Evolutionary conservation across 2,329 filamentous ascomycete species (phyloP).

Genomic region (Fusarium floridanum): DNA sequence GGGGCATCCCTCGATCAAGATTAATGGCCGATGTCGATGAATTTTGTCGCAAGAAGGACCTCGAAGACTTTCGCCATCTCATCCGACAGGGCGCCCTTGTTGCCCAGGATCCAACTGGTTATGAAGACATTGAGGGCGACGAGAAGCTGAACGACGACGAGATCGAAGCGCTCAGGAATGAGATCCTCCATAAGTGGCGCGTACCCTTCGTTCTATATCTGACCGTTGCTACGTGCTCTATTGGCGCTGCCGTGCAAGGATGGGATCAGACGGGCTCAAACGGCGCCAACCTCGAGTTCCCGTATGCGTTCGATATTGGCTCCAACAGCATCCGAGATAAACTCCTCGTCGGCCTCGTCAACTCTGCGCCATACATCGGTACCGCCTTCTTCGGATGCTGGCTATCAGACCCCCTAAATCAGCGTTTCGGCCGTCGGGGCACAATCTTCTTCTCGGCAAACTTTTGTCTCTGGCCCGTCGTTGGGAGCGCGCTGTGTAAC

Average conservation of each 20-base stretch:
- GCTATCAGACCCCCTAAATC: constrained; percentile 74
- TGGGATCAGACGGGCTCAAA: constrained; percentile 77
- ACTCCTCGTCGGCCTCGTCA: constrained; percentile 75
- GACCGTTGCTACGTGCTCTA: constrained; percentile 76
- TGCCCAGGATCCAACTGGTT: constrained; percentile 76
- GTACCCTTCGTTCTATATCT: constrained; percentile 73
- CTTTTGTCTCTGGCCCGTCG: constrained; percentile 77
- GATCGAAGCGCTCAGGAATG: constrained; percentile 69
- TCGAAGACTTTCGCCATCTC: constrained; percentile 69
- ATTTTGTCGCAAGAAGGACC: constrained; percentile 71
- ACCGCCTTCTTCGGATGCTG: constrained; percentile 69
- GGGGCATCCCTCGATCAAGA: constrained; percentile 64
- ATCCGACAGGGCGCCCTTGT: constrained; percentile 79
- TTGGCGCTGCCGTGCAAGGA: constrained; percentile 77
- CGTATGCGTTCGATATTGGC: constrained; percentile 62
- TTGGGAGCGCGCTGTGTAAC: constrained; percentile 78
- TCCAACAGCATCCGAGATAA: constrained; percentile 52
- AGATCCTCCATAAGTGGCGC: constrained; percentile 76
- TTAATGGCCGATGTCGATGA: constrained; percentile 68
- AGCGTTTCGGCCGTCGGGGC: constrained; percentile 59
- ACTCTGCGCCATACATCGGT: constrained; percentile 67
- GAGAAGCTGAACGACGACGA: constrained; percentile 71
- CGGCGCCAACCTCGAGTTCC: constrained; percentile 74
- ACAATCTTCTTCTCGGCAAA: constrained; percentile 80
- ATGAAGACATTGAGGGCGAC: constrained; percentile 69